Evolutionary conservation across 805 yeast genomes (phyloP).

Genomic region (Kuraishia ogatae): DNA sequence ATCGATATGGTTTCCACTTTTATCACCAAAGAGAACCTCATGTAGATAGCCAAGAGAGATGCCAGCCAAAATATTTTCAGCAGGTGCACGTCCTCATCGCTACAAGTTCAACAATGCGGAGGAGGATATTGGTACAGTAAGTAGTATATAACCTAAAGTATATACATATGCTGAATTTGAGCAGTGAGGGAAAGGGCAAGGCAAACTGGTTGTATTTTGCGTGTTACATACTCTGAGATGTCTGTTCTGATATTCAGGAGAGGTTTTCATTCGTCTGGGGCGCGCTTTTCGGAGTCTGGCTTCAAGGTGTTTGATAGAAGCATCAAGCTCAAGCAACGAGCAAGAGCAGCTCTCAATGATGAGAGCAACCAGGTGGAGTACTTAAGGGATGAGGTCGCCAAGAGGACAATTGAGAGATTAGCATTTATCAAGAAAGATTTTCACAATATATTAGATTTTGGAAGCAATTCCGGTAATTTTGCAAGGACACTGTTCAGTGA

Average conservation of each 20-base stretch:
- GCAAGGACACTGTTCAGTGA: slow-evolving; percentile 18
- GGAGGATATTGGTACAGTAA: background rate
- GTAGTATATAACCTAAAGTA: too few relatives aligned
- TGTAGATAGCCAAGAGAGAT: background rate
- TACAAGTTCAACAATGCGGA: background rate
- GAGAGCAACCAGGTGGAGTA: slow-evolving; percentile 57
- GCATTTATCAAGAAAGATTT: slow-evolving; percentile 64
- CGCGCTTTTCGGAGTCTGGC: background rate
- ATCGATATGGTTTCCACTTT: background rate
- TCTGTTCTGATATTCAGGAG: background rate
- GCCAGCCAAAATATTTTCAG: background rate
- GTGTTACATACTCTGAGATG: too few relatives aligned
- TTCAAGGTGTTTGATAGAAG: slow-evolving; percentile 50
- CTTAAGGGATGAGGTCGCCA: slow-evolving; percentile 65
- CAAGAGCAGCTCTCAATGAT: slow-evolving; percentile 35
- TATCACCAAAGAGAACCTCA: background rate
- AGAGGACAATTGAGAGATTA: slow-evolving; percentile 64
- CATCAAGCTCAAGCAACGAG: slow-evolving; percentile 54
- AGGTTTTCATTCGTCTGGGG: background rate
- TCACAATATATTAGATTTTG: slow-evolving; percentile 57
- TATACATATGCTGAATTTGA: too few relatives aligned
- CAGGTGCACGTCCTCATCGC: background rate
- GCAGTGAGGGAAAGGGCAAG: too few relatives aligned
- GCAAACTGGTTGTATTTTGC: too few relatives aligned
- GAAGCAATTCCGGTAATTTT: slow-evolving; percentile 61